These are phyloP conservation scores for Plasmodium knowlesi DNA, from an alignment of 169 alveolate species.

Conservation along the genomic window DNA sequence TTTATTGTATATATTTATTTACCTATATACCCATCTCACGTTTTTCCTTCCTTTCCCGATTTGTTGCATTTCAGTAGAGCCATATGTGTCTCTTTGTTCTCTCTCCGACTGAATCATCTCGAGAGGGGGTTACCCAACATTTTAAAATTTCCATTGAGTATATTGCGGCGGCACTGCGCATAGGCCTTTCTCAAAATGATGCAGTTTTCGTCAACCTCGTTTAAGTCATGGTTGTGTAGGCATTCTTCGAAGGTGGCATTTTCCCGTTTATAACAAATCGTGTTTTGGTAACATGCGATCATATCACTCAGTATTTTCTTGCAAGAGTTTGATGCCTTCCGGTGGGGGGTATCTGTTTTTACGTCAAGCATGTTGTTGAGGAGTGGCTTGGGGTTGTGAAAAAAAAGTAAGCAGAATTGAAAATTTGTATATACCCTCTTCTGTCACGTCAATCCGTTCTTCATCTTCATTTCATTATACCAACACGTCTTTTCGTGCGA, in stretches of 20 bases:
- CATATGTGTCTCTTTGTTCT: not conserved
- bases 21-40: not conserved
- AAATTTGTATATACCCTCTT: not conserved
- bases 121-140: constrained; percentile 85
- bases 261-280: constrained; percentile 78
- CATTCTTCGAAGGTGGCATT: constrained; percentile 83
- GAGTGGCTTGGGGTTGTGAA: not conserved
- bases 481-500: not conserved
- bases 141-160: constrained; percentile 81
- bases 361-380: constrained; percentile 52
- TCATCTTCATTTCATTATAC: not conserved
- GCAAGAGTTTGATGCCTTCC: constrained; percentile 88
- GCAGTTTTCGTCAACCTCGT: constrained; percentile 85
- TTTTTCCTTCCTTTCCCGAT: not conserved
- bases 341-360: constrained; percentile 85
- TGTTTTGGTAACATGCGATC: constrained; percentile 85
- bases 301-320: constrained; percentile 81
- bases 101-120: constrained; percentile 24
- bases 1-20: constrained; percentile 4
- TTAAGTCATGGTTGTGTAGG: constrained; percentile 80
- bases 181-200: constrained; percentile 82
- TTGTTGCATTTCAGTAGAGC: not conserved
- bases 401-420: constrained; percentile 5
- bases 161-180: constrained; percentile 87
- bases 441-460: not conserved